A percentile compares a stretch with the other conserved stretches of the same genome.
phyloP scores from a whole-genome alignment of 176 grass and related monocot genomes.

The Oryza glaberrima region DNA sequence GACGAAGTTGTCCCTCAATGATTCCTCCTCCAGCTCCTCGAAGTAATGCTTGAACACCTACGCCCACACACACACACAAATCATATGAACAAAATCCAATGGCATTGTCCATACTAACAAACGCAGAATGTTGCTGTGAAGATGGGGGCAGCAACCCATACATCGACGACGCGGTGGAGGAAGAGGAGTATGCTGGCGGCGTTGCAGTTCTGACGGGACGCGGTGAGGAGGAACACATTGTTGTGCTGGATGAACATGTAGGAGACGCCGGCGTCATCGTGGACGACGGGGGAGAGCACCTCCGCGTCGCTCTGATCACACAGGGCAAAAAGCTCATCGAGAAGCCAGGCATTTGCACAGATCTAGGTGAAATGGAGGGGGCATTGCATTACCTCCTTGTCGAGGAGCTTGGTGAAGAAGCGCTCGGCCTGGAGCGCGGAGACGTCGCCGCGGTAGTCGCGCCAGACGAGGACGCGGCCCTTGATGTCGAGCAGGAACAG shows the following conservation, averaged over 20 bases:
- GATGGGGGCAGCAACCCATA: background rate
- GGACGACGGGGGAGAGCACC: slow-evolving; percentile 63
- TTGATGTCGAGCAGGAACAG: slow-evolving; percentile 99
- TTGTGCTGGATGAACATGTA: slow-evolving; percentile 91
- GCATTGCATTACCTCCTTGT: slow-evolving; percentile 69
- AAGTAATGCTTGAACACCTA: slow-evolving; percentile 88
- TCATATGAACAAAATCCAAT: background rate
- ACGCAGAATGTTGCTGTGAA: background rate
- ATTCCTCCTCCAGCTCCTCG: slow-evolving; percentile 81
- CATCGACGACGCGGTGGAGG: slow-evolving; percentile 68
- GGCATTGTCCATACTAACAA: background rate
- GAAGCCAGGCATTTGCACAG: background rate
- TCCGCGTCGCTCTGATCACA: slow-evolving; percentile 60
- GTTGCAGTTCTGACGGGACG: slow-evolving; percentile 73
- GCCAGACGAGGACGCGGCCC: slow-evolving; percentile 98
- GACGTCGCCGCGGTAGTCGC: slow-evolving; percentile 96
- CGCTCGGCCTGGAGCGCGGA: slow-evolving; percentile 93
- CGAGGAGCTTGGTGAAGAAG: slow-evolving; percentile 96
- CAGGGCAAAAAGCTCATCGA: background rate
- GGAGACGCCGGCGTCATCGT: slow-evolving; percentile 61
- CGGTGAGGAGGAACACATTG: slow-evolving; percentile 72
- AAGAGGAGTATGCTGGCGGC: slow-evolving; percentile 73
- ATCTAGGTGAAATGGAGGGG: background rate
- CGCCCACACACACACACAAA: background rate
- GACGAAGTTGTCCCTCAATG: slow-evolving; percentile 83